Base-by-base conservation (phyloP, 129 eudicot species). In the Centrapalus pauciflorus region DNA sequence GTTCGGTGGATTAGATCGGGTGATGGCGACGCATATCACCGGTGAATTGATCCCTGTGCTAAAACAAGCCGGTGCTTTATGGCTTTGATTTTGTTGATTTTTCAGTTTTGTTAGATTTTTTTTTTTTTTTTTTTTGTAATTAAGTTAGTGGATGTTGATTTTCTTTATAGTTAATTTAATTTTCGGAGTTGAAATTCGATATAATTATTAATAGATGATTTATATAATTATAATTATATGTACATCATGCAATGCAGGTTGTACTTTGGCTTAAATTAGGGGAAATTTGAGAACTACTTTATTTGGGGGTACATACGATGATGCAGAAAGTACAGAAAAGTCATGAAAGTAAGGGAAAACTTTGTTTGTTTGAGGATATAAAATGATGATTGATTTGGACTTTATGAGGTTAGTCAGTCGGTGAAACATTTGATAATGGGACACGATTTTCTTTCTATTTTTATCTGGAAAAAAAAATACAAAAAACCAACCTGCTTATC, bases 1-100 rank as follows among this genome's bases (percentile, higher is more conserved):
- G 84, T 84, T 79, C 29, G 96, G 96, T 1, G 96, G 90, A 14
- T 72, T 88, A 74, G 96, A 88, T 72, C 84, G 81, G 66, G 73
- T 88, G 21, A 88, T 88, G 86, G 83, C 88, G 0, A 41, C 88
- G 6, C 96, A 88, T 84, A 88, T 88, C 25, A 82, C 84, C 19
- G 96, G 96, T 20, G 96, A 88, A 54, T 72, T 88, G 83, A 68
- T 76, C 45, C 88, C 96, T 5, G 59, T 82, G 20, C 78, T 88
- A 21, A 84, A 77, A 73, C 41, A 84, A 74, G 96, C 96, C 37
- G 84, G 89, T 45, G 96, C 96, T n/a, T 76, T 88, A 20, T 88
- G 96, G 96, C 88, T 88, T 71, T 88, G 55, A 79, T 45, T 64
- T 35, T 38, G 48, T 0, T 11, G 7, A 30, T 38, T 19, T 45